Conservation (phyloP, 495 filamentous ascomycete species). For the Polyplosphaeria fusca region DNA sequence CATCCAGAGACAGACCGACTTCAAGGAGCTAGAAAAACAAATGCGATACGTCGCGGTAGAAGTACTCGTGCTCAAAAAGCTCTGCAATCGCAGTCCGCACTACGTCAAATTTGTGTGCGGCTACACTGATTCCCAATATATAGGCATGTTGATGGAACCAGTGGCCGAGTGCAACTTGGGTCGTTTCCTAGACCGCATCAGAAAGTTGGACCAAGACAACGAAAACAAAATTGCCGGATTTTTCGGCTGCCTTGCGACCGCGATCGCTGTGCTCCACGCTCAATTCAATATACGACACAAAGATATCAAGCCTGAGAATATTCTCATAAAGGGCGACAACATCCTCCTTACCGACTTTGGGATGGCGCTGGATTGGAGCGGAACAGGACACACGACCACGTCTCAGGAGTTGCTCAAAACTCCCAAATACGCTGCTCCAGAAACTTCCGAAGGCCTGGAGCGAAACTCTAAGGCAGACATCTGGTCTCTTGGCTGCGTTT, state of each 20-base stretch:
- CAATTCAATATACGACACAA: constrained; percentile 44
- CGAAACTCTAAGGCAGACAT: constrained; percentile 48
- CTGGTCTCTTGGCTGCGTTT: constrained; percentile 51
- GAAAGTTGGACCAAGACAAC: no score
- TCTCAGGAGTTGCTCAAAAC: constrained; percentile 40
- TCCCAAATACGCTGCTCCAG: constrained; percentile 48
- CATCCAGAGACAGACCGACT: no score
- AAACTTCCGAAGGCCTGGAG: constrained; percentile 39
- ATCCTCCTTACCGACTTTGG: constrained; percentile 49
- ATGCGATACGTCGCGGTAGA: no score
- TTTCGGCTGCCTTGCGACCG: constrained; percentile 40
- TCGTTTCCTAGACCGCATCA: no score
- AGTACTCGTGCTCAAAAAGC: no score
- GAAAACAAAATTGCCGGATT: no score
- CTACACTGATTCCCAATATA: no score
- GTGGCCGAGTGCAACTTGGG: no score
- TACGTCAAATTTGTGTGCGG: no score
- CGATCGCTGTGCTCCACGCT: constrained; percentile 44
- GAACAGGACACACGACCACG: constrained; percentile 30
- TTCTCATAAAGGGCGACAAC: constrained; percentile 42
- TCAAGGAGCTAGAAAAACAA: no score
- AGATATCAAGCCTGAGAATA: constrained; percentile 50
- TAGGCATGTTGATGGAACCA: no score
- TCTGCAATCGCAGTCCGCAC: no score
- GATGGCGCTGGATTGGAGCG: constrained; percentile 42